A percentile compares a stretch with the other conserved stretches of the same genome.
These are phyloP conservation scores for Oryza longistaminata DNA, from an alignment of 176 grass and related monocot species.

Conservation along the genomic window DNA sequence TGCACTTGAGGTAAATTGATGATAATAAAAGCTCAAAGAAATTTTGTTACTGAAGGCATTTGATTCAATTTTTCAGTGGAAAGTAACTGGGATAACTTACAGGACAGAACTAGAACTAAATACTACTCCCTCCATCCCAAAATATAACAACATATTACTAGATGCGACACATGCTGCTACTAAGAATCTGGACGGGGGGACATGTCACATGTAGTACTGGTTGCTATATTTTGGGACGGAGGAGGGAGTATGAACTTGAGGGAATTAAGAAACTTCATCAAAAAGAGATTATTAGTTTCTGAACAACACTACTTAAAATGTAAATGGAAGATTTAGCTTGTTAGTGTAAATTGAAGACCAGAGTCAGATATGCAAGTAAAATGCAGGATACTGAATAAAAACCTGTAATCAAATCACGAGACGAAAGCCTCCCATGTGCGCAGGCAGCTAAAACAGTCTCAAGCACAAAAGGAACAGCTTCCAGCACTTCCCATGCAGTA, in stretches of 20 bases:
- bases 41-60: background rate
- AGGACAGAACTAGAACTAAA: background rate
- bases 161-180: no score
- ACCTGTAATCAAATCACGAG: conserved; percentile 80
- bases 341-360: background rate
- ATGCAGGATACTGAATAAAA: conserved; percentile 1
- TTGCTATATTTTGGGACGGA: no score
- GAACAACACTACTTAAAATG: background rate
- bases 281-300: background rate
- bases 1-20: background rate
- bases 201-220: no score
- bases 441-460: conserved; percentile 79
- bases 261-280: background rate
- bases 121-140: background rate
- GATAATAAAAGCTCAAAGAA: background rate
- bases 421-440: conserved; percentile 72
- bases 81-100: conserved; percentile 12
- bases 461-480: conserved; percentile 87
- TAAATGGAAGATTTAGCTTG: background rate
- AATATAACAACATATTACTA: no score
- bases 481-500: conserved; percentile 75
- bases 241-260: background rate
- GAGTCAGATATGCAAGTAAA: background rate
- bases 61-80: background rate
- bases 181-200: no score